Evolutionary conservation across 1,139 yeast species (phyloP).

Genomic region (Hyphopichia wangnamkhiaoensis): DNA sequence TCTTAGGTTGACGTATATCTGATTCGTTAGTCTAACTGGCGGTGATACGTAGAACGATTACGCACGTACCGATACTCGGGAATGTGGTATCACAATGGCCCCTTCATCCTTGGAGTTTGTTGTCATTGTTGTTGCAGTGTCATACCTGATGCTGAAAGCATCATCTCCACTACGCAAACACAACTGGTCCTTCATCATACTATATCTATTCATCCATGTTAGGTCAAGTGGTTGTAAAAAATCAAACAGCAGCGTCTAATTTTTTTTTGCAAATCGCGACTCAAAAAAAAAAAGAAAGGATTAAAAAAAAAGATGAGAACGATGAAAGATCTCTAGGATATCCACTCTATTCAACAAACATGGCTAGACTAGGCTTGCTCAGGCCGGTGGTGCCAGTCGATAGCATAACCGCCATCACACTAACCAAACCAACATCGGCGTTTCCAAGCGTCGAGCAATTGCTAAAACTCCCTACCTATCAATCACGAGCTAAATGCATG

Average conservation of each 20-base stretch:
- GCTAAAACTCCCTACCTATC: constrained; percentile 12
- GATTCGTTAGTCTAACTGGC: neutral
- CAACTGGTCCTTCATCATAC: constrained; percentile 1
- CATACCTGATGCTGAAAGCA: constrained; percentile 2
- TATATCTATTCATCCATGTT: neutral
- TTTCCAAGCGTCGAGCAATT: constrained; percentile 11
- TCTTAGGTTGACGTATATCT: constrained; percentile 2
- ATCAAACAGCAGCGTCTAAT: neutral
- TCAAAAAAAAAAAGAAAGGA: neutral
- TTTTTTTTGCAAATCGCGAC: neutral
- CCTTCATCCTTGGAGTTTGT: neutral
- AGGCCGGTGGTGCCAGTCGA: neutral
- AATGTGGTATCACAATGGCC: neutral
- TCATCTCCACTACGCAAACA: neutral
- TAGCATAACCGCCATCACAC: neutral
- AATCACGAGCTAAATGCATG: constrained; percentile 16
- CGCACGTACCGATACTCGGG: constrained; percentile 1
- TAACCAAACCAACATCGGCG: constrained; percentile 7
- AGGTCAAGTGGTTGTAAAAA: neutral
- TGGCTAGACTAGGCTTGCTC: constrained; percentile 5
- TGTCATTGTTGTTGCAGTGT: constrained; percentile 1
- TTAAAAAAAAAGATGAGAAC: no score
- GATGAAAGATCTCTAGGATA: neutral
- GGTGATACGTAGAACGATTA: neutral
- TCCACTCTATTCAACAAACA: neutral